Conservation (phyloP, 2,329 filamentous ascomycete genomes). For the Pseudogymnoascus sp. region DNA sequence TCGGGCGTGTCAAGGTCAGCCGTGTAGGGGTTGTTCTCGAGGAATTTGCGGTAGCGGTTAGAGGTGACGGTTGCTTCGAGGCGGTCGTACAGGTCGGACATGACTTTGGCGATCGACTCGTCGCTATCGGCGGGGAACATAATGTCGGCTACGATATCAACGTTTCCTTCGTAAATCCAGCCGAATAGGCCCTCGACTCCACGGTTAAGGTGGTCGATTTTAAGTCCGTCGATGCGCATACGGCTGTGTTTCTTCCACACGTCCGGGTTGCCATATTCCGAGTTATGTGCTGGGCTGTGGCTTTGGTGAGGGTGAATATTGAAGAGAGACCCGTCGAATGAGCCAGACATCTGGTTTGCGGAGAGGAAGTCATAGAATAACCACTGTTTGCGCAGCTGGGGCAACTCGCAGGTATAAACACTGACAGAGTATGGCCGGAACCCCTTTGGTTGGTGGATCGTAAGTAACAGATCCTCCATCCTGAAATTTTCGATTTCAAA, state of each 20-base stretch:
- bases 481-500: constrained; percentile 98
- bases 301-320: constrained; percentile 93
- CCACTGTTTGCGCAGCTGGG: constrained; percentile 89
- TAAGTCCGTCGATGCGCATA: constrained; percentile 84
- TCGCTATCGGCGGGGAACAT: constrained; percentile 87
- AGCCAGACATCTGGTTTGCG: constrained; percentile 92
- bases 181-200: constrained; percentile 90
- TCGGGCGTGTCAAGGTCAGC: constrained; percentile 25
- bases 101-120: constrained; percentile 84
- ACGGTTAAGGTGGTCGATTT: constrained; percentile 91
- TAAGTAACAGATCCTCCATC: constrained; percentile 86
- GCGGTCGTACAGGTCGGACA: constrained; percentile 95
- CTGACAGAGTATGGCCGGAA: constrained; percentile 95
- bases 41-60: constrained; percentile 57
- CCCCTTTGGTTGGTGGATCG: constrained; percentile 78
- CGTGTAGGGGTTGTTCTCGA: constrained; percentile 41
- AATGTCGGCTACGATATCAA: constrained; percentile 92
- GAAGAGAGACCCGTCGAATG: constrained; percentile 91
- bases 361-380: constrained; percentile 96
- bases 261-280: constrained; percentile 56
- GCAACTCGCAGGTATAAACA: constrained; percentile 92
- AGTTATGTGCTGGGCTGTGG: constrained; percentile 64
- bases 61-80: constrained; percentile 86
- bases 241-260: constrained; percentile 95
- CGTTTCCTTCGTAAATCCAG: constrained; percentile 96